Evolutionary conservation across 257 asterid species (phyloP).

Genomic region (Nicotiana tabacum): DNA sequence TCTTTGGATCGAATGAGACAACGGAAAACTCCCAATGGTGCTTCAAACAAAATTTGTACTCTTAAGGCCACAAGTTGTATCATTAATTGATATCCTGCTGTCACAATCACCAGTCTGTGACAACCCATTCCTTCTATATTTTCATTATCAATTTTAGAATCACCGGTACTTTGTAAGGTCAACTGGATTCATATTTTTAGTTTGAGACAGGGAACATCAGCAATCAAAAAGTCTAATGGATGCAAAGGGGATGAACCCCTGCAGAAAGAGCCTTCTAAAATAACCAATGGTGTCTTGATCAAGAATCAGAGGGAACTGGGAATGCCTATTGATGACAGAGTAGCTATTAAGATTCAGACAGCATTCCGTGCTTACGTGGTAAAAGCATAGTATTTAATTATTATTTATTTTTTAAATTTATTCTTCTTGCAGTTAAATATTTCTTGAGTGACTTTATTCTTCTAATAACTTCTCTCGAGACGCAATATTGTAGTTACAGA

Average conservation of each 20-base stretch:
- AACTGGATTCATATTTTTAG: constrained; percentile 5
- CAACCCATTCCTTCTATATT: not conserved
- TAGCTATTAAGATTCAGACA: constrained; percentile 79
- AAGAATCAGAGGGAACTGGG: constrained; percentile 22
- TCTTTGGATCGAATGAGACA: not conserved
- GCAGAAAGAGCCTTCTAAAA: constrained; percentile 24
- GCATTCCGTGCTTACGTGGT: constrained; percentile 62
- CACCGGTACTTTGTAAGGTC: constrained; percentile 3
- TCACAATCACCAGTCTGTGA: not conserved
- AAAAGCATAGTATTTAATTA: not conserved
- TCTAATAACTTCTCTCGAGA: not conserved
- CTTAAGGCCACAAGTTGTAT: not conserved
- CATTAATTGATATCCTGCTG: not conserved
- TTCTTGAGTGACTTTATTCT: not conserved
- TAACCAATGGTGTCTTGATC: constrained; percentile 25
- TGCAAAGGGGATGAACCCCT: constrained; percentile 21
- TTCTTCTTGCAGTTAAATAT: not conserved
- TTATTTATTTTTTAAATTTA: not conserved
- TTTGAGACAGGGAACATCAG: constrained; percentile 42
- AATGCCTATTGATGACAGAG: constrained; percentile 49
- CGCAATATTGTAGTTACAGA: not conserved
- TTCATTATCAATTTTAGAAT: not conserved
- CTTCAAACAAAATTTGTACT: not conserved
- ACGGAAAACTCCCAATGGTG: not conserved
- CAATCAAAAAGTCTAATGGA: constrained; percentile 35